Base-by-base conservation (phyloP, 805 yeast species). In the Yarrowia deformans region DNA sequence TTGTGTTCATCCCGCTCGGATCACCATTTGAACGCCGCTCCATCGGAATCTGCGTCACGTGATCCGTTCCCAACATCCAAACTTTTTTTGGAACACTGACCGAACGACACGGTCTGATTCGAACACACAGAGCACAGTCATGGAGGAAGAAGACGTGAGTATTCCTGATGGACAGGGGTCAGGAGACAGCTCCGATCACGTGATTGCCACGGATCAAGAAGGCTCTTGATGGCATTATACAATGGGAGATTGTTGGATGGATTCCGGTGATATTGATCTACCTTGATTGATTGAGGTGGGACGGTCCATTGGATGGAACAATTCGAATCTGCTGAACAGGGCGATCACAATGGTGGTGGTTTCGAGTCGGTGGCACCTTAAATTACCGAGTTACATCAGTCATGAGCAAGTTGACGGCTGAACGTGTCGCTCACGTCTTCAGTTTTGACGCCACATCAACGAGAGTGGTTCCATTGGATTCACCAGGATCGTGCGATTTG, bases 71-170 rank as follows among this genome's bases (percentile, higher is more conserved):
- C 60, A 54, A 54, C 45, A 54, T 37, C 60, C 60, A 54, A 54
- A 54, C 43, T 39, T 54, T 54, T 54, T 54, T 54, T 37, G 0
- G 18, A 19, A 19, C 42, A 19, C 29, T 12, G 10, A 10, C 37
- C 12, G 42, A 12, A 12, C 29, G 60, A 54, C 60, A 23, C 60
- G 34, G 45, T 54, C 35, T 34, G 60, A 37, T 37, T 54, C 45
- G 35, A 54, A 54, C 19, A 39, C 60, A 19, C 32, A 19, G 32
- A 39, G 19, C 19, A 54, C 60, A 54, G n/a, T 5, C 29, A 54
- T 54, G 60, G 60, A 54, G 34, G 60, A 54, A 13, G 60, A 54
- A 54, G 60, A 54, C 45, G 60, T 54, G 60, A 54, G 60, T 54
- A 37, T 54, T 23, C 6, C 10, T 18, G 42, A 2, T 8, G 5